Conservation (phyloP, 495 filamentous ascomycete genomes). For the Tirmania nivea region DNA sequence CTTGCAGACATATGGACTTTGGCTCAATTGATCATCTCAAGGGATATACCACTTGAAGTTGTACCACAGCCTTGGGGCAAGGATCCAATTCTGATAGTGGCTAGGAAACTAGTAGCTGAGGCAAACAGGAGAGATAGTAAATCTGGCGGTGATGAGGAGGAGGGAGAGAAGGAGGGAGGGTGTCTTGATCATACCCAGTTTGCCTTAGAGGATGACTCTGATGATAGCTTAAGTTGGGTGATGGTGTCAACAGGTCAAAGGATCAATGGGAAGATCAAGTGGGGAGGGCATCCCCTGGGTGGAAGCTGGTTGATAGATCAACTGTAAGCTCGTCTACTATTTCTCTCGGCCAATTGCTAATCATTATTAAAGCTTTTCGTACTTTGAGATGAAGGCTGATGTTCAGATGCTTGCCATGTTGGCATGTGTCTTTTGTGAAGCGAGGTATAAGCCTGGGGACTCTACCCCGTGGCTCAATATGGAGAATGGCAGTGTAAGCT, state of each 20-base stretch:
- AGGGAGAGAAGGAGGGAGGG: constrained; percentile 4
- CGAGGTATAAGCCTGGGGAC: constrained; percentile 18
- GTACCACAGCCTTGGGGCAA: constrained; percentile 26
- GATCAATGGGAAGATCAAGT: constrained; percentile 46
- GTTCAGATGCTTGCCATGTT: constrained; percentile 93
- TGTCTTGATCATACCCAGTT: neutral
- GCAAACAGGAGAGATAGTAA: constrained; percentile 25
- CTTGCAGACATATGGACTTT: constrained; percentile 71
- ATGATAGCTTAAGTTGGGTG: neutral
- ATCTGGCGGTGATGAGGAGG: constrained; percentile 27
- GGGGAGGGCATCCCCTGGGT: constrained; percentile 66
- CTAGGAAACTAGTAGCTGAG: constrained; percentile 26
- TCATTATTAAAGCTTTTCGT: constrained; percentile 28
- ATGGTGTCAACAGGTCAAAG: constrained; percentile 2
- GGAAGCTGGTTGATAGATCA: constrained; percentile 46
- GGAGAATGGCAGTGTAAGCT: constrained; percentile 2
- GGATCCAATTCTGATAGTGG: constrained; percentile 40
- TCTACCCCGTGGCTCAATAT: constrained; percentile 3
- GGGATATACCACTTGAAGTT: constrained; percentile 49
- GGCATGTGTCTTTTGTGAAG: constrained; percentile 62
- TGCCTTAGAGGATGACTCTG: neutral
- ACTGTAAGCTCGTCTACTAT: constrained; percentile 10
- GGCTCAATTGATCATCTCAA: constrained; percentile 50
- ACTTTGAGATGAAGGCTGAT: constrained; percentile 62
- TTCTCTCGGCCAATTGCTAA: constrained; percentile 5